Evolutionary conservation across 106 monocot genomes (phyloP).

Genomic region (Dendrobium chrysotoxum): DNA sequence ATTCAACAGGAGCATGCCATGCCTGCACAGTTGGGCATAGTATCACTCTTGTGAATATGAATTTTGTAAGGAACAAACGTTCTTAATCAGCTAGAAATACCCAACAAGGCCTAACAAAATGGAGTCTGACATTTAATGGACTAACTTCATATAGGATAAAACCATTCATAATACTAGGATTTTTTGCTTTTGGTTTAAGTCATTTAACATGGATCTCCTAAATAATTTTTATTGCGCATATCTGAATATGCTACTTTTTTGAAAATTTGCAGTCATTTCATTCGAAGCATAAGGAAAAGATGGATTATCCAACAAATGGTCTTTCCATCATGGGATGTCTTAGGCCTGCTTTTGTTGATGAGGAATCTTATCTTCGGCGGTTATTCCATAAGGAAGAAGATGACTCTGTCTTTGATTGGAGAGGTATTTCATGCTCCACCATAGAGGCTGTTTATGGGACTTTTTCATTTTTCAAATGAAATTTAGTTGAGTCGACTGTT

Average conservation of each 20-base stretch:
- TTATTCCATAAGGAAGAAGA: conserved; percentile 32
- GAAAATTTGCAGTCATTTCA: conserved; percentile 32
- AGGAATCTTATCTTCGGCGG: conserved; percentile 63
- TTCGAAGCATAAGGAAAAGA: conserved; percentile 25
- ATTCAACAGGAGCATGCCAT: background rate
- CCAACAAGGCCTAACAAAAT: background rate
- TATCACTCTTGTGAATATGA: background rate
- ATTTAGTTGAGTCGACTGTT: background rate
- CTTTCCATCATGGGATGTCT: conserved; percentile 63
- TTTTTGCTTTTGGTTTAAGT: background rate
- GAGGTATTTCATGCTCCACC: conserved; percentile 28
- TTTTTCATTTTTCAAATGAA: background rate
- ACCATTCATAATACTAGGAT: background rate
- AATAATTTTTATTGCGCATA: background rate
- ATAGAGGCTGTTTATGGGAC: background rate
- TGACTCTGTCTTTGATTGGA: conserved; percentile 59
- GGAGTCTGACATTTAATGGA: background rate
- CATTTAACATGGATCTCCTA: background rate
- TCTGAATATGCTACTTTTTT: background rate
- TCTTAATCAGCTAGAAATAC: background rate
- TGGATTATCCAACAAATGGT: conserved; percentile 63
- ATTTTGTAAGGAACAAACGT: background rate
- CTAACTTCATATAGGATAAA: background rate
- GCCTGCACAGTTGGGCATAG: background rate
- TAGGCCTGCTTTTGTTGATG: conserved; percentile 63